phyloP scores from a whole-genome alignment of 495 filamentous ascomycete species.

The Podospora appendiculata region DNA sequence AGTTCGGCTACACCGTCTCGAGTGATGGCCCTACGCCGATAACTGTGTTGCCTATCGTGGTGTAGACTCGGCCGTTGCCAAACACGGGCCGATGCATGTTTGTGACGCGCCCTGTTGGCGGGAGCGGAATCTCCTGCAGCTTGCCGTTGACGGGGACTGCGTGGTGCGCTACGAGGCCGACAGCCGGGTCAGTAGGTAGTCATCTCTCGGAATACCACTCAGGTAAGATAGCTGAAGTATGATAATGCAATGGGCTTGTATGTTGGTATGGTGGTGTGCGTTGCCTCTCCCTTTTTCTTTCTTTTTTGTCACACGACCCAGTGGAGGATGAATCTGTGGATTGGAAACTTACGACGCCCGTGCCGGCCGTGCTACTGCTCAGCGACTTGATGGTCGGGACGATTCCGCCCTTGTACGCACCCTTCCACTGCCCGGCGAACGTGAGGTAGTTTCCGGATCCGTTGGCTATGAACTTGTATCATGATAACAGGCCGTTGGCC shows the following conservation, averaged over 20 bases:
- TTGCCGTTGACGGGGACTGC: slow-evolving; percentile 31
- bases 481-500: slow-evolving; percentile 10
- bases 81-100: slow-evolving; percentile 43
- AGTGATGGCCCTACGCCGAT: background rate
- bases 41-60: slow-evolving; percentile 24
- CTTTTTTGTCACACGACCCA: slow-evolving; percentile 3
- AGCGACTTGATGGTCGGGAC: slow-evolving; percentile 31
- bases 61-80: slow-evolving; percentile 36
- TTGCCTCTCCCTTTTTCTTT: too few relatives aligned
- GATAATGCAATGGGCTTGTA: too few relatives aligned
- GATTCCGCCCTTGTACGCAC: slow-evolving; percentile 25
- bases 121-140: slow-evolving; percentile 25
- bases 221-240: too few relatives aligned
- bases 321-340: slow-evolving; percentile 2
- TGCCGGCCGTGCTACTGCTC: slow-evolving; percentile 30
- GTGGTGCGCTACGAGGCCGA: slow-evolving; percentile 4
- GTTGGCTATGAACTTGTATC: slow-evolving; percentile 29
- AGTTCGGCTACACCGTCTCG: too few relatives aligned
- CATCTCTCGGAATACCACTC: slow-evolving; percentile 14
- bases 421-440: slow-evolving; percentile 21
- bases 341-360: slow-evolving; percentile 16
- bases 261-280: too few relatives aligned
- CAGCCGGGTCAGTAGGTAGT: slow-evolving; percentile 16
- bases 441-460: slow-evolving; percentile 27
- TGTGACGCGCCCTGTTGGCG: slow-evolving; percentile 23